Evolutionary conservation across 2,329 filamentous ascomycete species (phyloP).

Genomic region (Colletotrichum sansevieriae): DNA sequence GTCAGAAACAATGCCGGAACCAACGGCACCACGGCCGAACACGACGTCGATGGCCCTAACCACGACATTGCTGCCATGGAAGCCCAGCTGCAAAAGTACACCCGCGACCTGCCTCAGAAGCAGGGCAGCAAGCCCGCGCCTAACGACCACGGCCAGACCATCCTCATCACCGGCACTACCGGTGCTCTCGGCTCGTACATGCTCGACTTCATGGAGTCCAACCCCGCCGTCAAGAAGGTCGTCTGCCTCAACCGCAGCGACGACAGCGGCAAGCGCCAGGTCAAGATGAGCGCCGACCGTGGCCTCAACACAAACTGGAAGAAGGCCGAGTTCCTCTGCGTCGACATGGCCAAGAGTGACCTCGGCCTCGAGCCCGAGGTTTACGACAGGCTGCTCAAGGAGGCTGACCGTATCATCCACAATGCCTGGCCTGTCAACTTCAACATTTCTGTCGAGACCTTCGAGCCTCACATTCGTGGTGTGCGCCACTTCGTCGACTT

Average conservation of each 20-base stretch:
- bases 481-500: constrained; percentile 64
- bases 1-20: neutral
- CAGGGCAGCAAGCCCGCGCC: constrained; percentile 47
- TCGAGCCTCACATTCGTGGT: constrained; percentile 63
- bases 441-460: constrained; percentile 63
- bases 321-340: constrained; percentile 62
- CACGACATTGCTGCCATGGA: constrained; percentile 50
- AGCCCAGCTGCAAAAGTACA: constrained; percentile 53
- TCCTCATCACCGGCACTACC: constrained; percentile 37
- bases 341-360: constrained; percentile 59
- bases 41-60: constrained; percentile 16
- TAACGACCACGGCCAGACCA: constrained; percentile 49
- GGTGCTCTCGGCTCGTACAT: constrained; percentile 36
- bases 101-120: constrained; percentile 46
- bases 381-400: constrained; percentile 52
- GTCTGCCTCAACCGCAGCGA: constrained; percentile 63
- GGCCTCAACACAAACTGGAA: constrained; percentile 53
- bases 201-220: constrained; percentile 49
- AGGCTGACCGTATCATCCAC: constrained; percentile 63
- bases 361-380: constrained; percentile 60
- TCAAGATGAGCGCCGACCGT: constrained; percentile 51
- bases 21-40: constrained; percentile 38
- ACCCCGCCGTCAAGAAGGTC: constrained; percentile 54
- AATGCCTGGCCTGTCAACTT: constrained; percentile 67
- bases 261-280: constrained; percentile 58